Evolutionary conservation across 2,329 filamentous ascomycete species (phyloP), one percentile per base, ranked within the genome.

Genomic region (Nannizzia gypsea): DNA sequence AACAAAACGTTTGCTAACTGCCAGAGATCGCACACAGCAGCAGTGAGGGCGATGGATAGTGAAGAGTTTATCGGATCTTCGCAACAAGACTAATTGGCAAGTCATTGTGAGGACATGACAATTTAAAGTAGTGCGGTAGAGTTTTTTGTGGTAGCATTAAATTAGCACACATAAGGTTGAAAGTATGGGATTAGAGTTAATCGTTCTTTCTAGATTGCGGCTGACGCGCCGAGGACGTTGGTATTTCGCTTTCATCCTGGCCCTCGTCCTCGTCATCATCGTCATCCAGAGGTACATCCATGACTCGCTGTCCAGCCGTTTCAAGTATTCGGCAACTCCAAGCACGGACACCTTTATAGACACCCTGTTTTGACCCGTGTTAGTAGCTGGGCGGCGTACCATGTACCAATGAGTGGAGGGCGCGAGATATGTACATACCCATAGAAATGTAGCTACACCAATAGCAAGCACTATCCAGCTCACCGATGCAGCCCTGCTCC

Each of bases 31-130:
- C 44, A 31, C 24, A 57, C 22, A 61, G 36, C 34, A 38, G n/a
- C 38, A 44, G 42, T 17, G 42, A 57, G 28, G 54, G 57, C 63
- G 64, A 67, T 66, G 66, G 71, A 72, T 73, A 68, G 64, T 34
- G 66, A 70, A 72, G 69, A 66, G 63, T 67, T 52, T 58, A 66
- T 67, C 81, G 67, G 66, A 81, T 96, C 80, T 96, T 80, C 89
- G 90, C 90, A 95, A 87, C 85, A 84, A 88, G 90, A 96, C 90
- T 93, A 85, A 91, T 93, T 85, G 87, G 85, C 89, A 90, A 83
- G 83, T 84, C 85, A 92, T 82, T 82, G 87, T 81, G 77, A 82
- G 80, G 79, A 79, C 82, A 82, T 90, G 89, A 83, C 89, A 95
- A 93, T 90, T 96, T 88, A 96, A 95, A 87, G 88, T 88, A 87